Evolutionary conservation across 192 early-diverging fungal genomes (phyloP).

Genomic region (Phlyctochytrium arcticum): DNA sequence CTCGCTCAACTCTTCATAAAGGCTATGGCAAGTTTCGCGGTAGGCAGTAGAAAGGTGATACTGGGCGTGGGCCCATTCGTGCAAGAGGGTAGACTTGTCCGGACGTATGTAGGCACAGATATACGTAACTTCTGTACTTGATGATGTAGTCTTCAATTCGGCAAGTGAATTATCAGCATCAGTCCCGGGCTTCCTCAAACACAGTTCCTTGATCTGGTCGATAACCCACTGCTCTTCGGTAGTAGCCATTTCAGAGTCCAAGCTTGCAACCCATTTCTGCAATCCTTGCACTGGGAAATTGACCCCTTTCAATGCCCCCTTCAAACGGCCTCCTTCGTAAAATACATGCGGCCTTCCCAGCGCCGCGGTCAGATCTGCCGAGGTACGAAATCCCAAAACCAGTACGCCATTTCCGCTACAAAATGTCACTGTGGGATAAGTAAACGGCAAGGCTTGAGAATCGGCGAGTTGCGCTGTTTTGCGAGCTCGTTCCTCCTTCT

Average conservation of each 20-base stretch:
- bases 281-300: constrained; percentile 36
- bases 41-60: constrained; percentile 31
- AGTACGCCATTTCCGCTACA: constrained; percentile 14
- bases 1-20: constrained; percentile 19
- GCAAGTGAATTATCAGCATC: neutral
- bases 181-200: neutral
- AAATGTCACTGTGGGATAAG: neutral
- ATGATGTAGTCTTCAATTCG: neutral
- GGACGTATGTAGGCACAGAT: constrained; percentile 31
- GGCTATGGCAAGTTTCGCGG: constrained; percentile 3
- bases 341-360: constrained; percentile 39
- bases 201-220: neutral
- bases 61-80: constrained; percentile 50
- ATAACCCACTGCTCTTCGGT: neutral
- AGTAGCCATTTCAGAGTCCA: neutral
- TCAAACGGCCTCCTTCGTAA: constrained; percentile 44
- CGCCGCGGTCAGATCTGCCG: constrained; percentile 16
- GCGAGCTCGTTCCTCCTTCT: constrained; percentile 10
- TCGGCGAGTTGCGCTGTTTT: neutral
- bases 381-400: constrained; percentile 26
- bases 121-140: constrained; percentile 15
- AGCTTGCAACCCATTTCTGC: constrained; percentile 7
- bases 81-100: constrained; percentile 43
- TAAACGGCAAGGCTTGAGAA: neutral
- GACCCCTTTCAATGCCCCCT: constrained; percentile 49